Evolutionary conservation across 371 early-diverging fungal genomes (phyloP).

Genomic region (Syncephalastrum monosporum): DNA sequence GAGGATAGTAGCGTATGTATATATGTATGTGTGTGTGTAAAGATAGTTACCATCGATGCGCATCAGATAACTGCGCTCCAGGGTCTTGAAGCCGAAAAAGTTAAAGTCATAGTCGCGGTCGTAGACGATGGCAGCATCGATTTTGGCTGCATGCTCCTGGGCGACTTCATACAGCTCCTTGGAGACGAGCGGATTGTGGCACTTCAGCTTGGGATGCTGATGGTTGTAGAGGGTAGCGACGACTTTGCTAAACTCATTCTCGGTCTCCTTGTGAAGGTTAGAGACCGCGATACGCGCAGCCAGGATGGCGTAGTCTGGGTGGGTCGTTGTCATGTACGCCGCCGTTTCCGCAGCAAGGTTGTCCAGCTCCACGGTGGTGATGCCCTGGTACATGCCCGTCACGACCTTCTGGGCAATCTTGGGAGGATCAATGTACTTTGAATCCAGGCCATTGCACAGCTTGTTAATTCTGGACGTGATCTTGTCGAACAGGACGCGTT

Average conservation of each 20-base stretch:
- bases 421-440: slow-evolving; percentile 89
- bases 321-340: slow-evolving; percentile 87
- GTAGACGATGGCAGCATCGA: slow-evolving; percentile 91
- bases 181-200: slow-evolving; percentile 78
- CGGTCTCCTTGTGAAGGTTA: slow-evolving; percentile 92
- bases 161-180: slow-evolving; percentile 64
- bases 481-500: slow-evolving; percentile 94
- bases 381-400: slow-evolving; percentile 87
- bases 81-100: slow-evolving; percentile 96
- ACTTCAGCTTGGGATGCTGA: slow-evolving; percentile 76
- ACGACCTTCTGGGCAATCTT: slow-evolving; percentile 93
- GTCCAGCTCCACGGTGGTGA: slow-evolving; percentile 88
- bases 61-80: slow-evolving; percentile 90
- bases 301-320: slow-evolving; percentile 91
- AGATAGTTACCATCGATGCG: slow-evolving; percentile 62
- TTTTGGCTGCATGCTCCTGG: slow-evolving; percentile 65
- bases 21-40: neutral
- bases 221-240: slow-evolving; percentile 67
- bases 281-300: slow-evolving; percentile 91
- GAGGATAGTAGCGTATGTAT: neutral
- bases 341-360: slow-evolving; percentile 91
- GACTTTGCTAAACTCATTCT: slow-evolving; percentile 69
- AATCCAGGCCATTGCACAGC: slow-evolving; percentile 93
- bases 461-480: slow-evolving; percentile 85
- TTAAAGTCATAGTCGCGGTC: slow-evolving; percentile 93